phyloP scores from a whole-genome alignment of 2,329 filamentous ascomycete genomes.

The Metarhizium humberi region DNA sequence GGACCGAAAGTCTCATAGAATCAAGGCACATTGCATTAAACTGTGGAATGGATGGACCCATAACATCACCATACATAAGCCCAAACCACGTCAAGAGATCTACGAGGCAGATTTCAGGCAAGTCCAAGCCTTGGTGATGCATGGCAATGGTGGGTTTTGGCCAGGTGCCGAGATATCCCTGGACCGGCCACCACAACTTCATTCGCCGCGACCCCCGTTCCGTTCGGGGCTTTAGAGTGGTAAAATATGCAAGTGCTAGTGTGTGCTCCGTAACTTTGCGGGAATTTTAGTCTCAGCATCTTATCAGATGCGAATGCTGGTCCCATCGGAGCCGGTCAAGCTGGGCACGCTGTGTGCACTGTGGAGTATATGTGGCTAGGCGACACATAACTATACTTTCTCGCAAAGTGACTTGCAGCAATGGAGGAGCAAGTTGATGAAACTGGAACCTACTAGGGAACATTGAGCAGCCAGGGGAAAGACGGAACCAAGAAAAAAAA shows the following conservation, averaged over 20 bases:
- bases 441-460: background rate
- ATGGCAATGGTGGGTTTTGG: background rate
- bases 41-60: background rate
- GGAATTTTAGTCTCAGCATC: background rate
- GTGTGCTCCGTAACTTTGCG: background rate
- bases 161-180: background rate
- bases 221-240: background rate
- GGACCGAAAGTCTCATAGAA: background rate
- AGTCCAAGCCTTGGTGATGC: background rate
- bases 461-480: background rate
- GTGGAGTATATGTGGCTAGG: too few species aligned
- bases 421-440: background rate
- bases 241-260: background rate
- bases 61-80: background rate
- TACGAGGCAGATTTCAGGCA: background rate
- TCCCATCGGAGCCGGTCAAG: background rate
- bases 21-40: background rate
- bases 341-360: background rate
- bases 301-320: conserved; percentile 1
- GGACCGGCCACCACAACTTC: background rate
- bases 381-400: background rate
- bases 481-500: background rate
- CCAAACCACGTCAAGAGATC: background rate
- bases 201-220: background rate
- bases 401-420: background rate